phyloP scores from a whole-genome alignment of 1,139 yeast species.

The Williopsis jadinii region DNA sequence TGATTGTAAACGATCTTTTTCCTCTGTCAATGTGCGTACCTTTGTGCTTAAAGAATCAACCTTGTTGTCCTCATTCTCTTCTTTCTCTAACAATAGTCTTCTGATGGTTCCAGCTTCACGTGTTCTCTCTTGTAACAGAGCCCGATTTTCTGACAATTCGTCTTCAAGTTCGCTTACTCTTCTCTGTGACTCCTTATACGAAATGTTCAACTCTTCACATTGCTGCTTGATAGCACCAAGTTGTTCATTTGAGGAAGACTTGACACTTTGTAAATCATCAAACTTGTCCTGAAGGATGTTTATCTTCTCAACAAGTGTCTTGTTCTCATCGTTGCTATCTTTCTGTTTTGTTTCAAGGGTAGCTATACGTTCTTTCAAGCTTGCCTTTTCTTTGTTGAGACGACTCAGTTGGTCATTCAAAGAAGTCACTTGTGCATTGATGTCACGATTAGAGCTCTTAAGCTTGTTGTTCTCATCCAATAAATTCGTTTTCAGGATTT shows the following conservation, averaged over 20 bases:
- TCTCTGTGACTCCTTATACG: slow-evolving; percentile 55
- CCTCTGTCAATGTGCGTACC: slow-evolving; percentile 42
- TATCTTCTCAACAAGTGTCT: slow-evolving; percentile 41
- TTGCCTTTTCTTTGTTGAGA: slow-evolving; percentile 31
- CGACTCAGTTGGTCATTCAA: slow-evolving; percentile 20
- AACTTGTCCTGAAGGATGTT: slow-evolving; percentile 46
- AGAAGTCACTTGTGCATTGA: slow-evolving; percentile 12
- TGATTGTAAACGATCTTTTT: slow-evolving; percentile 50
- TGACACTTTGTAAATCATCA: slow-evolving; percentile 40
- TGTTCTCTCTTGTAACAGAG: slow-evolving; percentile 69
- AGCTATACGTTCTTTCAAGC: slow-evolving; percentile 33
- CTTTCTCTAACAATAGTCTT: slow-evolving; percentile 59
- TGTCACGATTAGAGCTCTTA: slow-evolving; percentile 23
- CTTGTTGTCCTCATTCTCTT: slow-evolving; percentile 46
- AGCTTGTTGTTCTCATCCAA: slow-evolving; percentile 21
- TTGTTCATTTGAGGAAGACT: slow-evolving; percentile 43
- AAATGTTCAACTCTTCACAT: slow-evolving; percentile 68
- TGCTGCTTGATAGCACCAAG: slow-evolving; percentile 59
- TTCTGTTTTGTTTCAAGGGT: slow-evolving; percentile 38
- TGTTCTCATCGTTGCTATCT: slow-evolving; percentile 46
- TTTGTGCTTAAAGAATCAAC: slow-evolving; percentile 39
- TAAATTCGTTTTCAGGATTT: slow-evolving; percentile 20
- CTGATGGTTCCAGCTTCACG: slow-evolving; percentile 73
- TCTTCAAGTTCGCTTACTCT: slow-evolving; percentile 68
- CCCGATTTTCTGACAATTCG: slow-evolving; percentile 68